phyloP scores from a whole-genome alignment of 2,329 filamentous ascomycete genomes.

The Magnaporthiopsis incrustans region DNA sequence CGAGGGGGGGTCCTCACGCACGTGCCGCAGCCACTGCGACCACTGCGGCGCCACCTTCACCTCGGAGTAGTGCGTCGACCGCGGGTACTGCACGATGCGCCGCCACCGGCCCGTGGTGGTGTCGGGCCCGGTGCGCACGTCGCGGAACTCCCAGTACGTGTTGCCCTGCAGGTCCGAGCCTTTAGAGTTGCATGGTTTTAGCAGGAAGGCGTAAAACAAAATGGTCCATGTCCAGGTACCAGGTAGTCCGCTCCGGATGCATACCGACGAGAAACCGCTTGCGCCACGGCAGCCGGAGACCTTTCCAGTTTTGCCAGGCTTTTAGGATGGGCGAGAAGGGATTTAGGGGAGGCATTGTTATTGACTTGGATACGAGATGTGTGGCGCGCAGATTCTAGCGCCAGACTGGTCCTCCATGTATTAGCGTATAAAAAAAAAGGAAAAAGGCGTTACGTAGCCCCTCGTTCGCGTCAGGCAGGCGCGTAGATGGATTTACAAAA shows the following conservation, averaged over 20 bases:
- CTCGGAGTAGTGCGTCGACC: conserved; percentile 43
- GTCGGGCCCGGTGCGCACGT: conserved; percentile 27
- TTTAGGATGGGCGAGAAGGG: conserved; percentile 28
- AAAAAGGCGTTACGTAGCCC: background rate
- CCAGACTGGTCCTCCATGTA: background rate
- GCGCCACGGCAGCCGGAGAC: conserved; percentile 54
- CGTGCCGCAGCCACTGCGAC: conserved; percentile 63
- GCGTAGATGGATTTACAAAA: background rate
- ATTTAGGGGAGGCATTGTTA: conserved; percentile 18
- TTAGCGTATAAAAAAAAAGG: no score
- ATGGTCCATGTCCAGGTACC: background rate
- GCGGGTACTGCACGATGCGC: conserved; percentile 54
- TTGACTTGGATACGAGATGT: background rate
- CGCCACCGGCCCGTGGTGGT: conserved; percentile 37
- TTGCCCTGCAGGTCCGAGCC: conserved; percentile 58
- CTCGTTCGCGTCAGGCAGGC: background rate
- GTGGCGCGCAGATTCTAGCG: background rate
- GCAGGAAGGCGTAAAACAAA: no score
- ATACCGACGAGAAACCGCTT: conserved; percentile 54
- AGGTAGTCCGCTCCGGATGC: conserved; percentile 15
- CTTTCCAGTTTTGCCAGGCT: conserved; percentile 55
- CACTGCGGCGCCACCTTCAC: conserved; percentile 53
- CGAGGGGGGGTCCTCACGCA: conserved; percentile 44
- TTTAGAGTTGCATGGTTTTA: conserved; percentile 19
- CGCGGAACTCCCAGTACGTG: conserved; percentile 62